A percentile compares a stretch with the other conserved stretches of the same genome.
phyloP scores from a whole-genome alignment of 2,329 filamentous ascomycete species.

The Penicillium palitans region DNA sequence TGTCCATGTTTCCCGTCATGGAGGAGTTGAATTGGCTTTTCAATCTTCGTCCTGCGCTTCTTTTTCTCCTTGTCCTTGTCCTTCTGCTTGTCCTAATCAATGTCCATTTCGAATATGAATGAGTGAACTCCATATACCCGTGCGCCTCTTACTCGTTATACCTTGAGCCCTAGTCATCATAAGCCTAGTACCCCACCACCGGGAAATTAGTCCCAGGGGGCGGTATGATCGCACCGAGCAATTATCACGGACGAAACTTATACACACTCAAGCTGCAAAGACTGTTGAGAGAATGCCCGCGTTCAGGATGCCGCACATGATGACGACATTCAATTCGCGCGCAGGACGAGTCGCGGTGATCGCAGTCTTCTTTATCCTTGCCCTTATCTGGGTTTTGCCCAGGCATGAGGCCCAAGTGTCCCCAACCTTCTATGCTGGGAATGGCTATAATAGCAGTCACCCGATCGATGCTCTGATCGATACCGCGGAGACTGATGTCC shows the following conservation, averaged over 20 bases:
- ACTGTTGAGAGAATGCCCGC: not conserved
- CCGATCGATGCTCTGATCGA: constrained; percentile 24
- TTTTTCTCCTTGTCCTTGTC: not conserved
- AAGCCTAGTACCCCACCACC: not conserved
- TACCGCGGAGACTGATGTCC: constrained; percentile 18
- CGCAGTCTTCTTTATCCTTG: not conserved
- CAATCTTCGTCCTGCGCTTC: not conserved
- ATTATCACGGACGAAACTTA: not conserved
- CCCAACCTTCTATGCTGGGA: not conserved
- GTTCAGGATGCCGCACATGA: not conserved
- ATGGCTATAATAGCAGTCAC: constrained; percentile 7
- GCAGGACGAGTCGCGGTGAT: not conserved
- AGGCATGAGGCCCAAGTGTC: not conserved
- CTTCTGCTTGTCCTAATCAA: not conserved
- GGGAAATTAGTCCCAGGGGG: not conserved
- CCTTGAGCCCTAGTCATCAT: not conserved
- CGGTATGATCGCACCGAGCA: not conserved
- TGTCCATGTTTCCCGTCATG: too few relatives aligned
- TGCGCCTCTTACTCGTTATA: not conserved
- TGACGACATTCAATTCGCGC: constrained; percentile 5
- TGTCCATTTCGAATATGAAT: not conserved
- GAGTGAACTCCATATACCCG: not conserved
- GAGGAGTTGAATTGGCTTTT: not conserved
- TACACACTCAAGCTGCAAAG: not conserved
- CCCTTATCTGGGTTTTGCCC: not conserved